phyloP scores from a whole-genome alignment of 2,329 filamentous ascomycete genomes.

The Aspergillus ibericus region DNA sequence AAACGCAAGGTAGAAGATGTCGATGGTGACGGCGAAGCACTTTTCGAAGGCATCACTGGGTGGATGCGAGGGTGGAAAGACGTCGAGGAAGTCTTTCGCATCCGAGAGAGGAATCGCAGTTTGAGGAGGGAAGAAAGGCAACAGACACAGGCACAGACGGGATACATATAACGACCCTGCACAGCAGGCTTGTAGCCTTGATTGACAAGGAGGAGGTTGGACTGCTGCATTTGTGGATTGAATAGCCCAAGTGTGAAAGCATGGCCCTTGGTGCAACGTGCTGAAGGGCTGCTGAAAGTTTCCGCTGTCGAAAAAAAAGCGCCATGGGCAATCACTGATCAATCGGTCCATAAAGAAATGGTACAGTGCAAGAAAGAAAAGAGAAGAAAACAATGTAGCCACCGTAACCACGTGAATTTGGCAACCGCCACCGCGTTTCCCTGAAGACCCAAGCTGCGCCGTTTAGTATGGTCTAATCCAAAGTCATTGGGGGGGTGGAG shows the following conservation, averaged over 20 bases:
- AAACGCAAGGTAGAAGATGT: conserved; percentile 17
- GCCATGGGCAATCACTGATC: not conserved
- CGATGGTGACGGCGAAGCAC: conserved; percentile 28
- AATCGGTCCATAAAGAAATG: conserved; percentile 5
- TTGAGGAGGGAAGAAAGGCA: conserved; percentile 43
- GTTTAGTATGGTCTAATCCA: conserved; percentile 34
- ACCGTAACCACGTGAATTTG: conserved; percentile 23
- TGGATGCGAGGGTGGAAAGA: conserved; percentile 48
- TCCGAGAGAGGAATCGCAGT: conserved; percentile 61
- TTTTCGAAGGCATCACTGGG: conserved; percentile 41
- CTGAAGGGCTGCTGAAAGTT: not conserved
- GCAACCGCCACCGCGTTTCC: conserved; percentile 25
- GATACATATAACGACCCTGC: not conserved
- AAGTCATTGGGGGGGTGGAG: conserved; percentile 28
- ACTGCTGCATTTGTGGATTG: not conserved
- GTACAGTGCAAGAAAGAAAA: conserved; percentile 11
- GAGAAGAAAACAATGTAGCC: conserved; percentile 14
- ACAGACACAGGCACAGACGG: not conserved
- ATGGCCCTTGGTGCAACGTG: not conserved
- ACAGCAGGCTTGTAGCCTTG: not conserved
- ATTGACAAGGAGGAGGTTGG: not conserved
- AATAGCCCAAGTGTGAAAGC: not conserved
- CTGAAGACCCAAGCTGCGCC: conserved; percentile 29
- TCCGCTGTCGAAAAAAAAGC: not conserved
- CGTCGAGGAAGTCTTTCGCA: conserved; percentile 40